Conservation (phyloP, 306 rosid species). For the Rubus idaeus region DNA sequence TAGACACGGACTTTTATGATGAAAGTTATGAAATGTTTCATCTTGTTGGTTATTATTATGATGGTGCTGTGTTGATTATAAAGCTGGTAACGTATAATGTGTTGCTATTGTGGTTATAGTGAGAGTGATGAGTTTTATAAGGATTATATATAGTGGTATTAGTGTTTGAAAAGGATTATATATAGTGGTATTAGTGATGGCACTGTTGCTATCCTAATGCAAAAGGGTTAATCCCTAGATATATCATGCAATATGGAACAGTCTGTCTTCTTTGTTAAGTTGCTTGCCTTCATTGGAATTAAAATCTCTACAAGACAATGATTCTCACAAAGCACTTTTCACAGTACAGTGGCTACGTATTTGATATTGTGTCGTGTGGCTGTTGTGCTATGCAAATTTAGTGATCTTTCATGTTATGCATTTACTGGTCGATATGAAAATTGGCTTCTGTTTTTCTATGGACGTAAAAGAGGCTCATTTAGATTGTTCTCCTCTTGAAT, state of each 20-base stretch:
- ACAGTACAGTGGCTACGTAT: background rate
- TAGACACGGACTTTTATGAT: background rate
- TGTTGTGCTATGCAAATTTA: background rate
- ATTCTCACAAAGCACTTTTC: too few species aligned
- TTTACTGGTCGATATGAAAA: too few species aligned
- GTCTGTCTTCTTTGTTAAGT: background rate
- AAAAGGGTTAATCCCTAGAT: too few species aligned
- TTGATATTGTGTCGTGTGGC: background rate
- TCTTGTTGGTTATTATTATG: background rate
- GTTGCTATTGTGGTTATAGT: background rate
- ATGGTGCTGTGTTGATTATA: background rate
- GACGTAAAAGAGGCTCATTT: background rate
- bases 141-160: too few species aligned
- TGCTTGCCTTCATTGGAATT: background rate
- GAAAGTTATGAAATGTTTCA: background rate
- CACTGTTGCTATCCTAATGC: background rate
- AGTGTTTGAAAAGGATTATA: too few species aligned
- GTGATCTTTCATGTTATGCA: background rate
- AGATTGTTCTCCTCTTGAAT: background rate
- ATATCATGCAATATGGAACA: background rate
- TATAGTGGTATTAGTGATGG: background rate
- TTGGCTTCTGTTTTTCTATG: background rate
- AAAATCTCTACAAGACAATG: background rate
- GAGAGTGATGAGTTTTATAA: background rate
- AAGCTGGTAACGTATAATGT: background rate